Evolutionary conservation across 2,329 filamentous ascomycete genomes (phyloP).

Genomic region (Fusarium sterilihyphosum): DNA sequence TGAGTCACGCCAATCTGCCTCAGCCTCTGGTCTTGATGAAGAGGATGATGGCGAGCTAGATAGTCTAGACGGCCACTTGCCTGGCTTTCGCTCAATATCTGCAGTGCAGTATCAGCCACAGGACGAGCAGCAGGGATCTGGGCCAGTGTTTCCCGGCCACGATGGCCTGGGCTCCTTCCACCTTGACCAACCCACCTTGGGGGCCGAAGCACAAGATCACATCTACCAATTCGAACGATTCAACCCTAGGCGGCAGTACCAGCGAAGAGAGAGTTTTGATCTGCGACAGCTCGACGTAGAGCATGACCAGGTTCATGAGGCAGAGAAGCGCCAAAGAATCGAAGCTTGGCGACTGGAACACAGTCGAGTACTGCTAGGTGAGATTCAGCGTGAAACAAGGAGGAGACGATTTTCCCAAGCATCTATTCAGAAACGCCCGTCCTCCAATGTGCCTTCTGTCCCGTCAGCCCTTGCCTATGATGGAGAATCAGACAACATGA

Average conservation of each 20-base stretch:
- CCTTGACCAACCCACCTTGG: conserved; percentile 65
- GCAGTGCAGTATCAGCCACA: conserved; percentile 40
- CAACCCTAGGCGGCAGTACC: conserved; percentile 75
- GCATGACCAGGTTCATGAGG: conserved; percentile 67
- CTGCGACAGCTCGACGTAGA: conserved; percentile 62
- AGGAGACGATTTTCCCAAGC: conserved; percentile 72
- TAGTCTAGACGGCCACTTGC: conserved; percentile 90
- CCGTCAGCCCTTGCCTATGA: conserved; percentile 43
- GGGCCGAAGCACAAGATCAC: conserved; percentile 77
- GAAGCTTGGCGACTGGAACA: conserved; percentile 94
- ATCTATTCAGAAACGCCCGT: conserved; percentile 49
- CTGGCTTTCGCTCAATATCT: conserved; percentile 79
- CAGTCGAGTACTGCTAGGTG: conserved; percentile 83
- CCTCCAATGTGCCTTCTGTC: conserved; percentile 42
- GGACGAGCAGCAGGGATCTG: conserved; percentile 55
- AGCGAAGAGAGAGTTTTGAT: conserved; percentile 63
- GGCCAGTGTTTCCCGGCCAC: conserved; percentile 85
- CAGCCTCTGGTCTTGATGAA: conserved; percentile 51
- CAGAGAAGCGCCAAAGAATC: conserved; percentile 83
- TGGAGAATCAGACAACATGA: conserved; percentile 53
- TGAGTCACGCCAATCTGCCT: conserved; percentile 53
- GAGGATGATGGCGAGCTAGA: conserved; percentile 86
- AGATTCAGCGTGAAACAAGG: conserved; percentile 86
- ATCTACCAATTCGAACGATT: conserved; percentile 89
- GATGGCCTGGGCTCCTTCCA: conserved; percentile 91